phyloP scores from a whole-genome alignment of 306 rosid genomes.

The Psophocarpus tetragonolobus region DNA sequence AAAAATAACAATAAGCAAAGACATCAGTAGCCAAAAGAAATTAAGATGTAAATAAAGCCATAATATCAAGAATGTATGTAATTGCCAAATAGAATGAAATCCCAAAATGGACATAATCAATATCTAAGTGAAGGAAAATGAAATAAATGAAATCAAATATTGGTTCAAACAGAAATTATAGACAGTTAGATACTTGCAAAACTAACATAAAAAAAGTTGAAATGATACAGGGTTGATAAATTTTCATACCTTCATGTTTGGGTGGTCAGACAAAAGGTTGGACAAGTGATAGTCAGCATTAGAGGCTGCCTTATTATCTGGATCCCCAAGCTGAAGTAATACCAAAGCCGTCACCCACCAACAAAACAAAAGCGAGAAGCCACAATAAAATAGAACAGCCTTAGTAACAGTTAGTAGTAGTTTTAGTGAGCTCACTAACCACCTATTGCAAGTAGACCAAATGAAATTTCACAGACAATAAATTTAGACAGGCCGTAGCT shows the following conservation, averaged over 20 bases:
- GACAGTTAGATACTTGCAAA: not conserved
- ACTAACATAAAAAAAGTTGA: not conserved
- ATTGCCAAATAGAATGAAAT: not conserved
- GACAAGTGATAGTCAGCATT: conserved; percentile 93
- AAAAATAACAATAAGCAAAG: conserved; percentile 12
- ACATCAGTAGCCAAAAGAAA: conserved; percentile 14
- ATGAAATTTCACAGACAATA: conserved; percentile 5
- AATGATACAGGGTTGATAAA: not conserved
- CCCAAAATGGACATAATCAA: not conserved
- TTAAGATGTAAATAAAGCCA: not conserved
- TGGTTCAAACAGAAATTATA: not conserved
- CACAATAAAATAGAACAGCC: not conserved
- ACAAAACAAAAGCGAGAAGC: not conserved
- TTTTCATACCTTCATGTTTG: conserved; percentile 83
- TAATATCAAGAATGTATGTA: not conserved
- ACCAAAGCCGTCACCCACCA: conserved; percentile 23
- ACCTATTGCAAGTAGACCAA: not conserved
- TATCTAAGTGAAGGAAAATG: not conserved
- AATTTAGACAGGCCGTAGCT: conserved; percentile 7
- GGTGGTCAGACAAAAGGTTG: conserved; percentile 86
- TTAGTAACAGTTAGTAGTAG: conserved; percentile 9
- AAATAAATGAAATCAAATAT: not conserved
- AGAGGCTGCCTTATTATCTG: conserved; percentile 88
- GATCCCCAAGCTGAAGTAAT: conserved; percentile 87
- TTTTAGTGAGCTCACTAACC: conserved; percentile 11